Evolutionary conservation across 768 basidiomycete species (phyloP), one percentile per base, ranked within the genome.

Genomic region (Termitomyces sp.): DNA sequence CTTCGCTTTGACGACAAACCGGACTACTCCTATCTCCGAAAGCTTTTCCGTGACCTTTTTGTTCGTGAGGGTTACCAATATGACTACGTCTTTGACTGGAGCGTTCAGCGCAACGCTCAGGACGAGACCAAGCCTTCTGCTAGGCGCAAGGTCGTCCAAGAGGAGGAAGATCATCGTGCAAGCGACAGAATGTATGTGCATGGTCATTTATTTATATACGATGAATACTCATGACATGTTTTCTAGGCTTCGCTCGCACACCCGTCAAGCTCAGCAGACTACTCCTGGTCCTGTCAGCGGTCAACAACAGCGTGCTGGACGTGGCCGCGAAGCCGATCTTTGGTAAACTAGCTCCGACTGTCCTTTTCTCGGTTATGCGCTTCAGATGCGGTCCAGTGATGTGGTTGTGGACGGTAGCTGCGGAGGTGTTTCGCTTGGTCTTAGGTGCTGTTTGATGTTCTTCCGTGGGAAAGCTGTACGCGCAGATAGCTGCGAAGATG

Each of bases 1-100:
- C 89, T 99, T 59, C 93, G 96, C 68, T 99, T 99, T 74, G 97
- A 99, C 69, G 97, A 99, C 83, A 99, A 99, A 78, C 97, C 97
- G 32, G 96, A 99, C 76, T 98, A 99, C 73, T 98, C 95, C 5
- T 99, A 99, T 79, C 85, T 99, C 8, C 93, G 97, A 79, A 99
- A 99, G 78, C 85, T 98, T 58, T 99, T 99, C 92, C 88, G 94
- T 48, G 95, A 98, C 71, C 84, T 98, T 58, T 98, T 98, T 65
- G 93, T 95, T 56, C 90, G 94, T 49, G 95, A 97, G 71, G 94
- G 95, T 55, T 98, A 92, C 80, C 94, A 98, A 77, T 99, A 99
- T 72, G 97, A 99, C 73, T 99, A 98, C 66, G 93, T 98, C 68
- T 99, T 99, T 67, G 97, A 99, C 73, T 99, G 97, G 95, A 90